Conservation (phyloP, 2,329 filamentous ascomycete genomes). For the Monosporascus cannonballus region DNA sequence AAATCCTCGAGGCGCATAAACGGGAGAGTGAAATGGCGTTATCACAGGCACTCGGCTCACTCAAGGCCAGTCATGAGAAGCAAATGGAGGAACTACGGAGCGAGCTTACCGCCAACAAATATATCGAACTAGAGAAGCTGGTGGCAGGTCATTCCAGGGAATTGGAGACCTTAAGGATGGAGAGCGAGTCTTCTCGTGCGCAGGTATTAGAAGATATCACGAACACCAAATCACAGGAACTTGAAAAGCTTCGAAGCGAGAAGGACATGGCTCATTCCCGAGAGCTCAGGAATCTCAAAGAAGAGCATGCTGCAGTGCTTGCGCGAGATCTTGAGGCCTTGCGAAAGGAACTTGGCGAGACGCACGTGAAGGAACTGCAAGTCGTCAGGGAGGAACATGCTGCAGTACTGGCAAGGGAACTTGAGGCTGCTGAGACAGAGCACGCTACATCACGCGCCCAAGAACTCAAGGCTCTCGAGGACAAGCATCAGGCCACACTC, state of each 20-base stretch:
- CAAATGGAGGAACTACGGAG: conserved; percentile 19
- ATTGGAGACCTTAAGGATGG: conserved; percentile 15
- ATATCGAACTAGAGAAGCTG: conserved; percentile 18
- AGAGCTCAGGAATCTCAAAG: neutral
- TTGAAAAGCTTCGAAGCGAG: conserved; percentile 13
- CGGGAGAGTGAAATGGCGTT: conserved; percentile 21
- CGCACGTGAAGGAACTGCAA: conserved; percentile 11
- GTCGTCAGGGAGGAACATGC: conserved; percentile 17
- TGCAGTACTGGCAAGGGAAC: conserved; percentile 10
- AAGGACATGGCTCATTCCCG: neutral
- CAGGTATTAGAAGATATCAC: conserved; percentile 10
- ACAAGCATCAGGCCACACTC: neutral
- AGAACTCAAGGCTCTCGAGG: conserved; percentile 5
- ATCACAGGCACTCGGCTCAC: conserved; percentile 19
- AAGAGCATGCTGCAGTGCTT: neutral
- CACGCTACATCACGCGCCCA: neutral
- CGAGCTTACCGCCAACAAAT: conserved; percentile 17
- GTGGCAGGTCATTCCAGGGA: conserved; percentile 17
- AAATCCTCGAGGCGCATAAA: conserved; percentile 26
- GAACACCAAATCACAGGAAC: conserved; percentile 13
- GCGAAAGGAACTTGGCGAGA: neutral
- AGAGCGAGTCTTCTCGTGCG: conserved; percentile 15
- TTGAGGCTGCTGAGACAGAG: conserved; percentile 3
- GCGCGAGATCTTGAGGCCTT: neutral
- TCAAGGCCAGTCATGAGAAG: conserved; percentile 22